Evolutionary conservation across 768 basidiomycete species (phyloP), one percentile per base, ranked within the genome.

Genomic region (Boletus bicolor): DNA sequence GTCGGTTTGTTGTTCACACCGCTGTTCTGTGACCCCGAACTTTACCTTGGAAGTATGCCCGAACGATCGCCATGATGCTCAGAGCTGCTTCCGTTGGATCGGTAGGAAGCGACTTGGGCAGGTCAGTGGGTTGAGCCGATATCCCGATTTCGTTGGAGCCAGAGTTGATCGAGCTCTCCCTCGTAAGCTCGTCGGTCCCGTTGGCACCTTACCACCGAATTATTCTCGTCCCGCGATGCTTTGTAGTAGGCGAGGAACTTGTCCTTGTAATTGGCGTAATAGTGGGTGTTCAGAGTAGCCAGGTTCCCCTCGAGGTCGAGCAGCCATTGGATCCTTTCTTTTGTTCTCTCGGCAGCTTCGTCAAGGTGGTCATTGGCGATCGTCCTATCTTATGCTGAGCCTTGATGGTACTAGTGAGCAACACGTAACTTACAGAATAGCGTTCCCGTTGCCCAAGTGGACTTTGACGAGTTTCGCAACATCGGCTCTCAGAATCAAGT

Each of bases 41-140:
- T 32, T n/a, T 62, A 86, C 89, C 87, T 76, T 89, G 85, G 67
- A 89, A 89, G 59, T 89, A 89, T 0, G 84, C 87, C 5, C 85
- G 75, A 2, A 88, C 85, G 52, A 83, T 79, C 0, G 85, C 85
- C 86, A 89, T 89, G 61, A 89, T 86, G 4, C 69, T 61, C 17
- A 89, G 60, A 0, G 83, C 83, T 0, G 79, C 76, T 37, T 83
- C 84, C 74, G 76, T 78, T 2, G 70, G 70, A 55, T 87, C 84
- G 0, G 73, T 53, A 0, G 80, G 77, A 4, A 84, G 72, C 0
- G 87, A 61, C 60, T 76, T 82, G 69, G 19, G 19, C 19, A 19
- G 19, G 19, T 19, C 19, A 19, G 19, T 68, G 0, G 76, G 65
- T 37, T 73, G 68, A 3, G 71, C 75, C 0, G 55, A 11, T 12